Evolutionary conservation across 1,284 basidiomycete genomes (phyloP), one percentile per base, ranked within the genome.

Genomic region (Trichosporon faecale): DNA sequence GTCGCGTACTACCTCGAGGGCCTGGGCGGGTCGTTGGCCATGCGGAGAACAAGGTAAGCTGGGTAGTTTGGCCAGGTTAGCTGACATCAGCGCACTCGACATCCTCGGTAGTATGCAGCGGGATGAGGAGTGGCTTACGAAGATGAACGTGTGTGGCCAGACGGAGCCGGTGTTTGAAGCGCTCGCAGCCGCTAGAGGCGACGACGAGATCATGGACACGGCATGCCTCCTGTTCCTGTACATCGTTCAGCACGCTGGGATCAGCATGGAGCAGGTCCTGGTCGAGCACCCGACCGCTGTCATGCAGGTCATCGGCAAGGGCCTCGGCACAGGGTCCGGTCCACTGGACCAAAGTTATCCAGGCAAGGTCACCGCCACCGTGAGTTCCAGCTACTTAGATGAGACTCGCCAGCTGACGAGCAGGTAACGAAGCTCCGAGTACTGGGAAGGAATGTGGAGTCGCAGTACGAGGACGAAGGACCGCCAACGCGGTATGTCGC

Each of bases 111-210:
- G 78, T 65, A 80, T 82, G 78, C 73, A 73, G 44, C 27, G 57
- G 4, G 74, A 76, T 25, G 73, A 72, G 18, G 67, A 65, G 5
- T 84, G 81, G 82, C 65, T 80, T 29, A 70, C 65, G 0, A 82
- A 77, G 66, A 71, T 82, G 64, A 73, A 76, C 25, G 68, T 80
- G 5, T 81, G 80, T 49, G 82, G 79, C 16, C 77, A 82, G 66
- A 75, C 75, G 0, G 82, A 82, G 46, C 67, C 65, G 11, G 71
- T 82, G 9, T 83, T 78, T 72, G 68, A 73, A 25, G 72, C 67
- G 25, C 72, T 79, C 18, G 40, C 67, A 12, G 46, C 37, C 2
- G 76, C 74, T 5, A 55, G 72, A 12, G 71, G 68, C 0, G 71
- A 70, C 14, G 78, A 76, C 52, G 77, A 78, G 70, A 63, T 76